Evolutionary conservation across 352 stramenopile species (phyloP), one percentile per base, ranked within the genome.

Genomic region (Phytopythium oedochilum): DNA sequence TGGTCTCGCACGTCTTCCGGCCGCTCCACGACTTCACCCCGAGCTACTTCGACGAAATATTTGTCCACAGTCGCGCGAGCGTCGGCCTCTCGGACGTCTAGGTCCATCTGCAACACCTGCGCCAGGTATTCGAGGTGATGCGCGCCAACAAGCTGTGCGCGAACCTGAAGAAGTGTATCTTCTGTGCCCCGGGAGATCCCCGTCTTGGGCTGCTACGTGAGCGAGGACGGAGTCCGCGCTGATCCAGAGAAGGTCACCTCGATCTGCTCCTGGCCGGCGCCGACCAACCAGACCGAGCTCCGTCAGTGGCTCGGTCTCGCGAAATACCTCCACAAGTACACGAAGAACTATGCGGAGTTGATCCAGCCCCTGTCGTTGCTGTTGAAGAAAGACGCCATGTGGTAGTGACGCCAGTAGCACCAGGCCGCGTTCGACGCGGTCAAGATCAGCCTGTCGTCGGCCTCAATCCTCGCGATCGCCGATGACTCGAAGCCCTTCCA

Each of bases 261-360:
- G 3, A 68, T 68, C 11, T 69, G 48, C 22, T 49, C 43, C 1
- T 61, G 45, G 34, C 51, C 52, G 4, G 36, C 22, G 12, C 52
- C 23, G 0, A 40, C 26, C 12, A 44, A 54, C 22, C 34, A 36
- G 36, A 69, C 56, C 15, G 23, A 62, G 5, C 15, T 73, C 2
- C 53, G 51, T 0, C 45, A 68, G 49, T 64, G 44, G 42, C 34
- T 71, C 1, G 59, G 63, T 7, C n/a, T 67, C 1, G 50, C 54
- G 3, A 70, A 64, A 23, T 68, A 70, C 46, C 26, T 70, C n/a
- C 53, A 64, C 28, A 60, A 57, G 36, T 71, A 75, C 53, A 56
- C 39, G 34, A 46, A 45, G n/a, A 50, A 64, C 35, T 70, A 60
- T 26, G 43, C 54, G 0, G 22, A 26, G 26, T 1, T 62, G 1